phyloP scores from a whole-genome alignment of 306 rosid genomes.

The Prunus dulcis region DNA sequence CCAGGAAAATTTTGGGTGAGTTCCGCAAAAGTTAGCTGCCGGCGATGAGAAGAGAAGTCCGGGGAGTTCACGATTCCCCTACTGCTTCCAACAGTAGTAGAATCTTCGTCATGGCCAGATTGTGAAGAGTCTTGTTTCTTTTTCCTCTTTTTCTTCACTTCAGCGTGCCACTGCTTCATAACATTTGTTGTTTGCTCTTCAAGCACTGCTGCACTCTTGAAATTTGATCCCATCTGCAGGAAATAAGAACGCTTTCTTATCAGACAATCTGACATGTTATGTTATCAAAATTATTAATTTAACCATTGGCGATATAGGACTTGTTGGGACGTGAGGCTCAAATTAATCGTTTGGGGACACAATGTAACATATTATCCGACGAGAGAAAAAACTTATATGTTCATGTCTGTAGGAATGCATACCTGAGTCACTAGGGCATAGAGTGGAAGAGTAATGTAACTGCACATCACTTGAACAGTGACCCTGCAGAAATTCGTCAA shows the following conservation, averaged over 20 bases:
- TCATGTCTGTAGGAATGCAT: neutral
- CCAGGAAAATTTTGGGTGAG: neutral
- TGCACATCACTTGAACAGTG: conserved; percentile 56
- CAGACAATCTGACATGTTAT: neutral
- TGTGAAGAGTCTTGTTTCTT: conserved; percentile 12
- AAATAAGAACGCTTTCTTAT: neutral
- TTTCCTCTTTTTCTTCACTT: conserved; percentile 42
- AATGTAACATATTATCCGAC: neutral
- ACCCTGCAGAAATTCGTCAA: conserved; percentile 33
- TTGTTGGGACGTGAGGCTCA: neutral
- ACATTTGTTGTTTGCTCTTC: conserved; percentile 40
- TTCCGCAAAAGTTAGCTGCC: conserved; percentile 9
- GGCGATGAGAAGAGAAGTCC: conserved; percentile 9
- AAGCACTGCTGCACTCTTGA: conserved; percentile 38
- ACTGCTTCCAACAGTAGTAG: conserved; percentile 17
- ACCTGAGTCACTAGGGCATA: conserved; percentile 72
- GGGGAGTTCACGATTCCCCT: neutral
- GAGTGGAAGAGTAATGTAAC: conserved; percentile 62
- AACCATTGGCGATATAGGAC: neutral
- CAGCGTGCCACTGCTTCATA: conserved; percentile 48
- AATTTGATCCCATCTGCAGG: conserved; percentile 56
- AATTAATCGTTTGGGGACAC: neutral
- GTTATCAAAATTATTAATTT: neutral
- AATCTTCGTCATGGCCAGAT: neutral
- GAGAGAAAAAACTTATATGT: neutral